Conservation (phyloP, 345 rosid species). For the Balakata baccata region DNA sequence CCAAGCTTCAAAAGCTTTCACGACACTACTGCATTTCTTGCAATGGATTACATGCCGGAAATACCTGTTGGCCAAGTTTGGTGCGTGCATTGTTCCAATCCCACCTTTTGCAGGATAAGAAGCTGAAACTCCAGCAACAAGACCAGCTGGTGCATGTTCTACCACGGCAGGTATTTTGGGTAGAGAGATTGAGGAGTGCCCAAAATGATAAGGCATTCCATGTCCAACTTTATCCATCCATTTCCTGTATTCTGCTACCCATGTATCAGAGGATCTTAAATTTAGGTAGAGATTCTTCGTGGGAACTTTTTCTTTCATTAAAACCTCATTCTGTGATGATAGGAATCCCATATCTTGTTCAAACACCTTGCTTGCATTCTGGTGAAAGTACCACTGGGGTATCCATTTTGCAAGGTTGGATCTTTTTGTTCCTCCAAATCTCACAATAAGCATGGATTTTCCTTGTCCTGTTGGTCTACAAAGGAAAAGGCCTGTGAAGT, state of each 20-base stretch:
- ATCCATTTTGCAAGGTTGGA: slow-evolving; percentile 46
- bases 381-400: slow-evolving; percentile 86
- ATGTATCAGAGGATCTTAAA: slow-evolving; percentile 76
- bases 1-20: slow-evolving; percentile 62
- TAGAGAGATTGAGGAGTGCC: slow-evolving; percentile 63
- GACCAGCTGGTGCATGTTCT: slow-evolving; percentile 89
- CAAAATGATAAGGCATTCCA: slow-evolving; percentile 94
- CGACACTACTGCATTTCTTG: slow-evolving; percentile 61
- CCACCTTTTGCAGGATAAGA: slow-evolving; percentile 83
- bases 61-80: slow-evolving; percentile 72
- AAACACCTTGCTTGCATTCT: slow-evolving; percentile 76
- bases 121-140: slow-evolving; percentile 67
- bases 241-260: slow-evolving; percentile 88
- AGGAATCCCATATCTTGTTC: slow-evolving; percentile 97
- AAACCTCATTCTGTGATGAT: slow-evolving; percentile 79
- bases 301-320: slow-evolving; percentile 77
- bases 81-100: slow-evolving; percentile 66
- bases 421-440: slow-evolving; percentile 72
- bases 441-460: slow-evolving; percentile 86
- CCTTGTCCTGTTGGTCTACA: slow-evolving; percentile 97
- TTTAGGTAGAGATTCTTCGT: slow-evolving; percentile 75
- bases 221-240: slow-evolving; percentile 99
- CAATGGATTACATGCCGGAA: slow-evolving; percentile 87
- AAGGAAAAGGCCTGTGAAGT: slow-evolving; percentile 73
- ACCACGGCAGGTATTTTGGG: slow-evolving; percentile 73